Evolutionary conservation across 1,284 basidiomycete genomes (phyloP), one percentile per base, ranked within the genome.

Genomic region (Kwoniella shivajii): DNA sequence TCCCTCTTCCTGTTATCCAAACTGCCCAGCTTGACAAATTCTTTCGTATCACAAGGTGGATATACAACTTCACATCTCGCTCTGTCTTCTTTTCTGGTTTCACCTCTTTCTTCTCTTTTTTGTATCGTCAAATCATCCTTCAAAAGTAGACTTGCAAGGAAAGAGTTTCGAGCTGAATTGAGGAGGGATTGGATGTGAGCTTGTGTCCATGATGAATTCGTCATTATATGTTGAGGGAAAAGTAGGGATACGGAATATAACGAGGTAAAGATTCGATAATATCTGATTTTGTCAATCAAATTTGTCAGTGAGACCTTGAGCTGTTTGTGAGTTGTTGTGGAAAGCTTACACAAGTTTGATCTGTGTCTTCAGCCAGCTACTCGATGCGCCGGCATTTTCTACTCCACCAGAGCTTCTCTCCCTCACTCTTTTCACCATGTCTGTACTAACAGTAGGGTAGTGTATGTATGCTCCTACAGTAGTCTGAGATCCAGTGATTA

Each of bases 151-250:
- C 60, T 58, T 1, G 70, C 69, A 4, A 71, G 49, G 6, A 60
- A 50, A 1, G 69, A 67, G 7, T 20, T 37, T 26, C 66, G 60
- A 7, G 55, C 75, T 2, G 57, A 50, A 4, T 38, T 77, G 14
- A 94, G 78, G 44, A 94, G 85, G 1, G 83, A 80, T 65, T 88
- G 83, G 62, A 99, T 81, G 71, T 99, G 96, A 37, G 83, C 84
- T 65, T 87, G 85, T 1, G 96, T 99, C 95, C 96, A 99, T 0
- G 88, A 88, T 1, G 92, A 96, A 77, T 99, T 99, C 63, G 88
- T 92, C 87, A 96, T 93, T 46, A 92, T 62, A 29, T 75, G 68
- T 57, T 86, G 84, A 1, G 91, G 87, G 48, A 83, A 83, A 24
- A 85, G 82, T 18, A 99, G 85, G 13, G 88, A 88, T 13, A 82